A percentile compares a stretch with the other conserved stretches of the same genome.
Evolutionary conservation across 352 stramenopile genomes (phyloP).

Genomic region (Phytophthora kernoviae): DNA sequence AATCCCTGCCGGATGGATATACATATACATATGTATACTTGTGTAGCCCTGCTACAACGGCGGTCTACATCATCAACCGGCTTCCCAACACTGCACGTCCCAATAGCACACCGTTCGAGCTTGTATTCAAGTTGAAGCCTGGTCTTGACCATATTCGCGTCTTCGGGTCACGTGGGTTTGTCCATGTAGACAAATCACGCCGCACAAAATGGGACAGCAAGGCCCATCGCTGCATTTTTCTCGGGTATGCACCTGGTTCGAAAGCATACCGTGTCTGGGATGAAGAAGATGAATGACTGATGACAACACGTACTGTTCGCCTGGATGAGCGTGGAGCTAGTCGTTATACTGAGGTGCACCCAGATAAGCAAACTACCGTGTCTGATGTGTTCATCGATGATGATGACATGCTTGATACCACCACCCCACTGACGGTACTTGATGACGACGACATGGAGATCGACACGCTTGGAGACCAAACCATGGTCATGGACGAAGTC

Average conservation of each 20-base stretch:
- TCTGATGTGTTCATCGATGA: too few species aligned
- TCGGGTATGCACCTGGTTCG: slow-evolving; percentile 1
- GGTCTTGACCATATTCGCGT: slow-evolving; percentile 14
- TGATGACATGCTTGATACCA: too few species aligned
- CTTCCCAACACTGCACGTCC: slow-evolving; percentile 6
- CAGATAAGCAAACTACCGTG: too few species aligned
- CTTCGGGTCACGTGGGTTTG: slow-evolving; percentile 20
- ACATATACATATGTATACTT: too few species aligned
- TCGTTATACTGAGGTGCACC: too few species aligned
- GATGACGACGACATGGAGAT: too few species aligned
- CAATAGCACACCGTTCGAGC: slow-evolving; percentile 10
- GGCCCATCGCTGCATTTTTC: slow-evolving; percentile 12
- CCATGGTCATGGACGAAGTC: too few species aligned
- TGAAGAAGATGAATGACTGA: neutral
- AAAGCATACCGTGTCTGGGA: slow-evolving; percentile 20
- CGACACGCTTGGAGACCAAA: too few species aligned
- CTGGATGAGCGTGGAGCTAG: too few species aligned
- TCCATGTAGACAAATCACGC: slow-evolving; percentile 14
- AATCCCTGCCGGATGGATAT: too few species aligned
- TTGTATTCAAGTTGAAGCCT: slow-evolving; percentile 3
- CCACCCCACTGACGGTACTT: too few species aligned
- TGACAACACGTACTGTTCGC: slow-evolving; percentile 3
- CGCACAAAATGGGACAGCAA: slow-evolving; percentile 19
- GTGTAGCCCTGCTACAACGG: too few species aligned
- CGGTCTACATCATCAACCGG: slow-evolving; percentile 10